A percentile compares a stretch with the other conserved stretches of the same genome.
Evolutionary conservation across 176 grass and related monocot species (phyloP).

Genomic region (Puccinellia tenuiflora): DNA sequence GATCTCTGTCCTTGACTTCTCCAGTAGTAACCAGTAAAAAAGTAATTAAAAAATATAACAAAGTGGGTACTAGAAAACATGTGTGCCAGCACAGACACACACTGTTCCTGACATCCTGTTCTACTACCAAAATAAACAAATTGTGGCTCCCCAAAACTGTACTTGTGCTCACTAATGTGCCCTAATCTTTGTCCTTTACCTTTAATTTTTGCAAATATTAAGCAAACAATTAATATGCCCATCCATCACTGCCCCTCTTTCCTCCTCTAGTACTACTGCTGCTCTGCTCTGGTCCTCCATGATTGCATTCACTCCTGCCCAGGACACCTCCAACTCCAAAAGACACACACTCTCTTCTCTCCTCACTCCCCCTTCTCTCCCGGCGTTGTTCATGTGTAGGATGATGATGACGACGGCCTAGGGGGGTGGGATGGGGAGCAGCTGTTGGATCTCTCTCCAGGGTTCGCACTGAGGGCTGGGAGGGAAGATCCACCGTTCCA

Average conservation of each 20-base stretch:
- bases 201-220: slow-evolving; percentile 13
- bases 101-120: slow-evolving; percentile 6
- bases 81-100: neutral
- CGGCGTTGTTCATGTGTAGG: neutral
- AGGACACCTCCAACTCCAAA: slow-evolving; percentile 11
- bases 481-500: slow-evolving; percentile 3
- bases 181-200: slow-evolving; percentile 52
- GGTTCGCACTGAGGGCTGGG: slow-evolving; percentile 12
- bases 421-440: slow-evolving; percentile 20
- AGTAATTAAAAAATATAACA: neutral
- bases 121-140: slow-evolving; percentile 4
- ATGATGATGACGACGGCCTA: slow-evolving; percentile 16
- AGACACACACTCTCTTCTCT: neutral
- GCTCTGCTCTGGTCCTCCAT: slow-evolving; percentile 14
- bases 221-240: slow-evolving; percentile 45
- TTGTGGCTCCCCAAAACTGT: neutral
- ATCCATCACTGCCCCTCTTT: slow-evolving; percentile 25
- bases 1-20: neutral
- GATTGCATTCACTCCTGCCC: slow-evolving; percentile 28
- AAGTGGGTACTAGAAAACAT: slow-evolving; percentile 9
- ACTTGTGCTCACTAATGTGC: neutral
- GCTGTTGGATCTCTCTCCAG: slow-evolving; percentile 43
- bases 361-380: neutral
- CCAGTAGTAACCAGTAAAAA: slow-evolving; percentile 5
- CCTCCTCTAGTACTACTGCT: neutral